Base-by-base conservation (phyloP, 768 basidiomycete genomes). In the Russula brevipes region DNA sequence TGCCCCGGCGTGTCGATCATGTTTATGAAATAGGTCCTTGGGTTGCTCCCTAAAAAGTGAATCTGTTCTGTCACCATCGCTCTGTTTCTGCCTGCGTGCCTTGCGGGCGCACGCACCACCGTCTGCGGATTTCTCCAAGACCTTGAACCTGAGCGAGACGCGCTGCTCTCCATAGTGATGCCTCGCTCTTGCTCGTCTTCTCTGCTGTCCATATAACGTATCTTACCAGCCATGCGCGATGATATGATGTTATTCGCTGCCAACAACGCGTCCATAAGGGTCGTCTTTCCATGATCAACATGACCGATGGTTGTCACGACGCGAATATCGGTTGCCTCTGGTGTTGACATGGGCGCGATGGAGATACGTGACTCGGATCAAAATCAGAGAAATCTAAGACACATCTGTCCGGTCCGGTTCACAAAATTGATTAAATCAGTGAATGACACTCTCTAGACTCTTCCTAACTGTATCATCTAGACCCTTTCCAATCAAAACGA, bases 1-100 rank as follows among this genome's bases (percentile, higher is more conserved):
- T 99, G 97, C 4, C 97, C 97, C 16, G 97, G 97, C 0, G 97
- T 98, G 74, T 99, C 97, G 66, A 99, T 96, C 81, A 98, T 88
- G 72, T 97, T 98, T 58, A 98, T 83, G 51, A 89, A 80, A 76
- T 90, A 97, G 30, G 86, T 88, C 71, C 80, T 88, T 33, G 82
- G 78, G 57, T 76, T 75, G 73, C 73, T 80, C 72, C 74, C 89
- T 89, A 70, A 69, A 69, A 70, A 68, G 30, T 5, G 17, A 52
- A 11, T 54, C 41, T 72, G 66, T 72, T 74, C 68, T 69, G 76
- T 80, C 72, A 76, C 69, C 64, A 24, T 24, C 50, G 75, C 68
- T 63, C 51, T 51, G 64, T 61, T 63, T 54, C 42, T 42, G 58
- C 24, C 45, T n/a, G 14, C 57, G 55, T 57, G 24, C 47, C 54